Evolutionary conservation across 2,329 filamentous ascomycete genomes (phyloP), one percentile per base, ranked within the genome.

Genomic region (Chrysoporthe cubensis): DNA sequence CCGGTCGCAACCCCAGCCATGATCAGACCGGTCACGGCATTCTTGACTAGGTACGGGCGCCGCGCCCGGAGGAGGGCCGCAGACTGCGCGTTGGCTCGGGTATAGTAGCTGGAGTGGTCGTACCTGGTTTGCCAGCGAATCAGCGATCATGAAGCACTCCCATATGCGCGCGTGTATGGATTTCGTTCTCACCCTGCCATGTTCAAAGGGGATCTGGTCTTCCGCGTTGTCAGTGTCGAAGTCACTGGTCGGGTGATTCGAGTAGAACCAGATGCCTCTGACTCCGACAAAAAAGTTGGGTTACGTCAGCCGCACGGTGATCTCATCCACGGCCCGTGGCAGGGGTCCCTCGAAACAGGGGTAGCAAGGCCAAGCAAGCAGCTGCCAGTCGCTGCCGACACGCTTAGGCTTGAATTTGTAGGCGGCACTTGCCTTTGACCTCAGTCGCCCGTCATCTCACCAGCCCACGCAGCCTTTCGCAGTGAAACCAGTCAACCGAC

Each of bases 1-100:
- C 89, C 88, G 71, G 93, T 85, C n/a, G 92, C 90, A 73, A 98
- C 89, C 26, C 84, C 85, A 72, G 91, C 84, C 61, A 98, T 86
- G 16, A 84, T 88, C n/a, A 91, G 76, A 21, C 96, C 96, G 0
- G 94, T 93, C 69, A 95, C 75, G 40, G 91, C 86, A 80, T 99
- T 99, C 83, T 92, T 96, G 80, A 97, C 82, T 52, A 99, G 86
- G 79, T 96, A 99, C 62, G 96, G 96, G 74, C 93, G 90, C 74
- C 96, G 90, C 66, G 96, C 95, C 76, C 96, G 92, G 78, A 97
- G 90, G 72, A 99, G 89, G 66, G 96, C 92, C 61, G 94, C 90
- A 70, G 92, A 92, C 80, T 96, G 94, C 72, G 91, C 90, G 82
- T 92, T 92, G 76, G 91, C 87, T 77, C 90, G 89, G 81, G 97